These are phyloP conservation scores for Pichia phayaonensis DNA, from an alignment of 805 yeast species.

Conservation along the genomic window DNA sequence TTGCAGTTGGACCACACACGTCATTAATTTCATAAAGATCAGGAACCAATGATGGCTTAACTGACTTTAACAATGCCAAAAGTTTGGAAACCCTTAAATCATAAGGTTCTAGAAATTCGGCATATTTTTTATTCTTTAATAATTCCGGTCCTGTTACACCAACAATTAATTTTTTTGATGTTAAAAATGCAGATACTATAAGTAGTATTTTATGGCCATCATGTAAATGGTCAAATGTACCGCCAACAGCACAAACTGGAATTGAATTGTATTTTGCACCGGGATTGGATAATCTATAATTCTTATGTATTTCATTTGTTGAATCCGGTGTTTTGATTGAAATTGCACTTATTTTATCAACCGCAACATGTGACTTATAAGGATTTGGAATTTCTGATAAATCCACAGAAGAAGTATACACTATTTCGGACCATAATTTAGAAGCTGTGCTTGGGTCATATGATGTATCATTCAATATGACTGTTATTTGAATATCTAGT, in stretches of 20 bases:
- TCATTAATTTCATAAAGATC: conserved; percentile 66
- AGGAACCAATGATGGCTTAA: conserved; percentile 39
- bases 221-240: conserved; percentile 94
- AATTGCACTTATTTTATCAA: neutral
- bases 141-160: conserved; percentile 80
- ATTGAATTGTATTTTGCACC: neutral
- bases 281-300: neutral
- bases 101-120: conserved; percentile 55
- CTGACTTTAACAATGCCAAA: conserved; percentile 37
- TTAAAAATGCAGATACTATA: conserved; percentile 59
- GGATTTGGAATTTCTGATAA: neutral
- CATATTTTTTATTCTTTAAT: conserved; percentile 65
- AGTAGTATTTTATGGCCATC: conserved; percentile 89
- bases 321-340: neutral
- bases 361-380: neutral
- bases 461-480: neutral
- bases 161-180: conserved; percentile 50
- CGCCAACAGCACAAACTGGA: conserved; percentile 63
- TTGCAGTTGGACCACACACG: conserved; percentile 91
- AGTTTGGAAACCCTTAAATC: conserved; percentile 43
- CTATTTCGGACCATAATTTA: neutral
- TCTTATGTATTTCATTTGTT: neutral
- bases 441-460: neutral
- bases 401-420: neutral
- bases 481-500: neutral